Percentiles rank a stretch among this genome's conserved stretches.
Evolutionary conservation across 495 filamentous ascomycete genomes (phyloP).

Genomic region (Trichoderma virens): DNA sequence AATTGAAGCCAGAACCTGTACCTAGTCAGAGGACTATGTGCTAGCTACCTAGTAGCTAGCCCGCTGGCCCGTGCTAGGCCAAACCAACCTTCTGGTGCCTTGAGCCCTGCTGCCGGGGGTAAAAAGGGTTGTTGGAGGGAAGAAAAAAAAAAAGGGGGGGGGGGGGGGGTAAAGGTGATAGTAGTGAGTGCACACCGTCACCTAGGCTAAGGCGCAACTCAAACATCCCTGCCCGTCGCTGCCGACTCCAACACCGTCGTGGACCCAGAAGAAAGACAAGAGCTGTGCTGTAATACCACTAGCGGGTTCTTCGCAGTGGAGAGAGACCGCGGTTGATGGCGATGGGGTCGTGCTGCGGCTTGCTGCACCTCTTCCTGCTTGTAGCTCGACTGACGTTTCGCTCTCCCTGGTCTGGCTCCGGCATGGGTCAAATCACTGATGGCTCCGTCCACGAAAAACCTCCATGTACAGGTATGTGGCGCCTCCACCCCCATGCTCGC

Average conservation of each 20-base stretch:
- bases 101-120: not conserved
- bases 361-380: conserved; percentile 6
- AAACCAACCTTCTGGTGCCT: conserved; percentile 2
- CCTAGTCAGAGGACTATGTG: not conserved
- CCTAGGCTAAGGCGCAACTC: conserved; percentile 3
- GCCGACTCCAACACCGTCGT: conserved; percentile 1
- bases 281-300: not conserved
- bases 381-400: conserved; percentile 8
- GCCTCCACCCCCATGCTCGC: conserved; percentile 8
- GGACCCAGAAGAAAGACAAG: not conserved
- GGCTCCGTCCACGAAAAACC: conserved; percentile 2
- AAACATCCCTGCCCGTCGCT: not conserved
- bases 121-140: conserved; percentile 2
- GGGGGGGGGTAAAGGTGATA: not conserved
- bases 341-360: conserved; percentile 4
- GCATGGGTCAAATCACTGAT: conserved; percentile 8
- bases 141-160: not conserved
- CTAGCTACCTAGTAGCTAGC: not conserved
- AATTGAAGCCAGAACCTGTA: not conserved
- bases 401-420: not conserved
- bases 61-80: not conserved
- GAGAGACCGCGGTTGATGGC: not conserved
- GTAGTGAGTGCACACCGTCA: conserved; percentile 2
- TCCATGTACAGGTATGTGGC: not conserved
- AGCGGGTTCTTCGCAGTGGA: conserved; percentile 1